These are phyloP conservation scores for Rossbeevera mucosa DNA, from an alignment of 768 basidiomycete genomes.

Conservation along the genomic window DNA sequence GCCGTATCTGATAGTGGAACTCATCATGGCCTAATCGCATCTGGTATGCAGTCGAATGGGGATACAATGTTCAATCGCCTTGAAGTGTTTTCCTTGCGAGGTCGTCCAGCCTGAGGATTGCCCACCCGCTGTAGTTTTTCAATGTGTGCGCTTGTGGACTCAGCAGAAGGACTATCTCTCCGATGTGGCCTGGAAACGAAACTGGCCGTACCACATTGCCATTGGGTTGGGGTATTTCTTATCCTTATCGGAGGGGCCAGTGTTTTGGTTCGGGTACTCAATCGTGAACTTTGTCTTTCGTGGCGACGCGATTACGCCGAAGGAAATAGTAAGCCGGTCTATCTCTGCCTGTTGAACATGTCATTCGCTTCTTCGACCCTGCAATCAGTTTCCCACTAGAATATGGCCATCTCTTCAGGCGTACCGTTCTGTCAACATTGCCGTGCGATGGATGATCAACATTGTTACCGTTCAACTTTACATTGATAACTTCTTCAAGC, in stretches of 20 bases:
- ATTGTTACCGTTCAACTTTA: slow-evolving; percentile 46
- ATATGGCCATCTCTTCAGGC: slow-evolving; percentile 53
- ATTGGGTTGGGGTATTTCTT: slow-evolving; percentile 57
- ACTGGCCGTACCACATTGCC: slow-evolving; percentile 50
- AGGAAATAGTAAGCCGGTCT: slow-evolving; percentile 37
- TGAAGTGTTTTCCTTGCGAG: neutral
- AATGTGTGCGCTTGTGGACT: slow-evolving; percentile 29
- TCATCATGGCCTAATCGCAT: slow-evolving; percentile 4
- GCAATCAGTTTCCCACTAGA: slow-evolving; percentile 55
- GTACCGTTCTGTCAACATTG: slow-evolving; percentile 61
- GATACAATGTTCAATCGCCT: neutral
- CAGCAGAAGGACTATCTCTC: slow-evolving; percentile 34
- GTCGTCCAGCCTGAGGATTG: neutral
- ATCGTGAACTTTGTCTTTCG: slow-evolving; percentile 57
- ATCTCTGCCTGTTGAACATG: slow-evolving; percentile 54
- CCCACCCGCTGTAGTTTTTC: neutral
- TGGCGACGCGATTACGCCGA: slow-evolving; percentile 51
- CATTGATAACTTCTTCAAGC: slow-evolving; percentile 44
- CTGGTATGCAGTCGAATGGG: neutral
- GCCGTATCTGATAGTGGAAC: neutral
- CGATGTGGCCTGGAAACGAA: slow-evolving; percentile 49
- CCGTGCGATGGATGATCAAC: slow-evolving; percentile 48
- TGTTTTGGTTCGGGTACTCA: slow-evolving; percentile 35
- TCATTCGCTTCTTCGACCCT: slow-evolving; percentile 62
- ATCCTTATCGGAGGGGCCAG: slow-evolving; percentile 50